Conservation (phyloP, 2,329 filamentous ascomycete species). For the Diaporthe citri region DNA sequence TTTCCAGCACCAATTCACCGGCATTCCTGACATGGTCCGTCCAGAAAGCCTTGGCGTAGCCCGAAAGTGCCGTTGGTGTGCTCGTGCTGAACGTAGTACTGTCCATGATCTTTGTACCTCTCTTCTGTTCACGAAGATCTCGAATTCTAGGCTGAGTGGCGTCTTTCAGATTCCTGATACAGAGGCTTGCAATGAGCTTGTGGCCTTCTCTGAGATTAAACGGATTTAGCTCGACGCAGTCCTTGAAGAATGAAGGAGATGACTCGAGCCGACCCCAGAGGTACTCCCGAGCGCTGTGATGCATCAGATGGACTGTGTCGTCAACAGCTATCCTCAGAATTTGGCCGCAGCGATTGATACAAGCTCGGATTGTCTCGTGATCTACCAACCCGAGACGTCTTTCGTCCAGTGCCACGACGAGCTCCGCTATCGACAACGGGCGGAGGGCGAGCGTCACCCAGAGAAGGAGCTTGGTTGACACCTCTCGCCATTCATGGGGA, state of each 20-base stretch:
- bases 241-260: conserved; percentile 3
- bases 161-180: background rate
- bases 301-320: background rate
- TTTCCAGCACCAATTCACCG: background rate
- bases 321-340: background rate
- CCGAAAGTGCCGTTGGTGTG: background rate
- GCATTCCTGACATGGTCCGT: background rate
- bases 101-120: too few relatives aligned
- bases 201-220: background rate
- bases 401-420: background rate
- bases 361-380: background rate
- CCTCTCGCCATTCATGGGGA: background rate
- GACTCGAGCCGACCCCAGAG: background rate
- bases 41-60: background rate
- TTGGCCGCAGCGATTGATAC: background rate
- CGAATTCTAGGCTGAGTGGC: background rate
- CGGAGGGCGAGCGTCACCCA: background rate
- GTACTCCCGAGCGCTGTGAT: background rate
- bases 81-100: too few relatives aligned
- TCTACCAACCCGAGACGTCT: background rate
- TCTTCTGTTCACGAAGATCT: background rate
- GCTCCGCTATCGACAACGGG: background rate
- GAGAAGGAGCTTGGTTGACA: background rate
- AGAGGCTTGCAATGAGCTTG: background rate
- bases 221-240: conserved; percentile 5